These are phyloP conservation scores for Diddensiella caesifluorescens DNA, from an alignment of 805 yeast genomes.

Conservation along the genomic window DNA sequence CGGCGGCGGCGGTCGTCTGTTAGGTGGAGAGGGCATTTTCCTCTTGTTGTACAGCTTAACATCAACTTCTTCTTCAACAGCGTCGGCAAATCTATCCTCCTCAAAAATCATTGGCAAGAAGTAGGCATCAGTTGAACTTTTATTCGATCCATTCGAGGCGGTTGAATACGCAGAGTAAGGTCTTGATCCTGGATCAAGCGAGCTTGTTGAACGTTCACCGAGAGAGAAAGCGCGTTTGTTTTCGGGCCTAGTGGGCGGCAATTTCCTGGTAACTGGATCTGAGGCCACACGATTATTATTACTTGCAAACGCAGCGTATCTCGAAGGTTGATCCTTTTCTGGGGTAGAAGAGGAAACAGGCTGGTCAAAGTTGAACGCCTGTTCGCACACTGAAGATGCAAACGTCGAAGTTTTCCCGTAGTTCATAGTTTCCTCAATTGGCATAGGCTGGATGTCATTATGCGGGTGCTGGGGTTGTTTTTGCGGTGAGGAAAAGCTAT, in stretches of 20 bases:
- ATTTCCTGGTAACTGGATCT: conserved; percentile 8
- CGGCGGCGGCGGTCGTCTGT: conserved; percentile 2
- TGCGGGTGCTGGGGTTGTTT: too few relatives aligned
- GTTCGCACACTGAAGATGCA: conserved; percentile 21
- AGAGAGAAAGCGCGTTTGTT: conserved; percentile 17
- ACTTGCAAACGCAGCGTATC: conserved; percentile 3
- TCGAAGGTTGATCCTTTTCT: too few relatives aligned
- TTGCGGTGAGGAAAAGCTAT: too few relatives aligned
- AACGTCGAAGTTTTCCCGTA: conserved; percentile 20
- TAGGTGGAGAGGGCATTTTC: conserved; percentile 1
- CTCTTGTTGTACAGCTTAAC: conserved; percentile 22
- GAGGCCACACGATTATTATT: conserved; percentile 10
- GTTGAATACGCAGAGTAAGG: conserved; percentile 14
- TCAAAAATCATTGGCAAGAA: conserved; percentile 37
- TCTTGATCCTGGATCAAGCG: conserved; percentile 17
- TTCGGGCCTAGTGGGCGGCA: conserved; percentile 2
- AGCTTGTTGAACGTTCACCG: conserved; percentile 12
- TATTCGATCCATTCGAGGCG: conserved; percentile 3
- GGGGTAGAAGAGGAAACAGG: conserved; percentile 14
- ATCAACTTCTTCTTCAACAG: conserved; percentile 34
- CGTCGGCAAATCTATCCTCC: conserved; percentile 36
- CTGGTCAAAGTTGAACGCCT: conserved; percentile 25
- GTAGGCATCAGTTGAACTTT: conserved; percentile 14
- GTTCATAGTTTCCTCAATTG: too few relatives aligned
- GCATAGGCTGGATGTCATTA: too few relatives aligned